Evolutionary conservation across 495 filamentous ascomycete species (phyloP).

Genomic region (Xylaria bambusicola): DNA sequence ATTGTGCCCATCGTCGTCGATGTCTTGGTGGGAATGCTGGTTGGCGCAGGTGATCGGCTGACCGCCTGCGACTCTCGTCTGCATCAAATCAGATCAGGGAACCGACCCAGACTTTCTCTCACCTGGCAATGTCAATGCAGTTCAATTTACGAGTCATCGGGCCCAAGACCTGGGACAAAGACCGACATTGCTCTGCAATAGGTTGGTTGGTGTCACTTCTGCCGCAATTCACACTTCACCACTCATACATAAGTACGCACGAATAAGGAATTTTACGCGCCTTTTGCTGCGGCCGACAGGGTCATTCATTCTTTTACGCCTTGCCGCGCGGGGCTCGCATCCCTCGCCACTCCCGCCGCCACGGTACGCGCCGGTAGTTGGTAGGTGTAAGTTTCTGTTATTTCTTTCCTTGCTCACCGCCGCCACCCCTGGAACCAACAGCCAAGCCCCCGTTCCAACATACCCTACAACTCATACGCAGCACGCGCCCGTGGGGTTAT

Average conservation of each 20-base stretch:
- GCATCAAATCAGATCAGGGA: not conserved
- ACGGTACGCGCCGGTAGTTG: not conserved
- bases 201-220: constrained; percentile 5
- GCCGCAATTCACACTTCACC: constrained; percentile 5
- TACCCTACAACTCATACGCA: not conserved
- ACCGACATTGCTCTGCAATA: no score
- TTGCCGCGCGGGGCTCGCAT: constrained; percentile 12
- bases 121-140: no score
- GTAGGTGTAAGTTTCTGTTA: not conserved
- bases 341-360: constrained; percentile 3
- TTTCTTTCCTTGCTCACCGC: constrained; percentile 8
- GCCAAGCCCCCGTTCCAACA: not conserved
- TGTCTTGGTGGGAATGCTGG: not conserved
- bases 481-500: not conserved
- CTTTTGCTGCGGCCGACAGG: no score
- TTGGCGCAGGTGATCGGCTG: not conserved
- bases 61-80: not conserved
- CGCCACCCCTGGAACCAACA: not conserved
- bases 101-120: not conserved
- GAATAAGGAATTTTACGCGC: no score
- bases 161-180: no score
- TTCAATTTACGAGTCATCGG: no score
- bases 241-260: constrained; percentile 2
- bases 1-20: not conserved
- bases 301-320: not conserved